Evolutionary conservation across 106 monocot genomes (phyloP).

Genomic region (Acanthochlamys bracteata): DNA sequence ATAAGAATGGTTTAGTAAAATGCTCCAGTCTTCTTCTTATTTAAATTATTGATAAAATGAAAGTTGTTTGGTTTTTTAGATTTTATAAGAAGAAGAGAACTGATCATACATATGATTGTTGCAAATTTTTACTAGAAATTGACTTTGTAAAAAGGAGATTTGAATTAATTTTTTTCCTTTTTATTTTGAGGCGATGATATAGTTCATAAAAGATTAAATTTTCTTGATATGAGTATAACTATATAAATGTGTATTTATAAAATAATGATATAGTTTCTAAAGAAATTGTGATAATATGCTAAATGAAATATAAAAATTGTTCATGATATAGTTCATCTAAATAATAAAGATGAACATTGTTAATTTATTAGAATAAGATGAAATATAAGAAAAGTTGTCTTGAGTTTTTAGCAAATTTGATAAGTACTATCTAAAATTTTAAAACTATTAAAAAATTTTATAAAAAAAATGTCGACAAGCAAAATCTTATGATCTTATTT

Average conservation of each 20-base stretch:
- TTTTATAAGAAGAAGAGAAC: neutral
- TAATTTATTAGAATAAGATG: no score
- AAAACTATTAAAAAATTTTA: no score
- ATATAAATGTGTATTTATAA: neutral
- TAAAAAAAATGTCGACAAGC: no score
- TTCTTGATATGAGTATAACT: neutral
- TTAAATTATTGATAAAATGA: neutral
- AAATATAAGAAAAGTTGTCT: no score
- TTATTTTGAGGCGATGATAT: neutral
- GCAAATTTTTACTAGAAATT: neutral
- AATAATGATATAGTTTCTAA: no score
- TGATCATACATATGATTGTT: neutral
- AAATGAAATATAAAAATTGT: no score
- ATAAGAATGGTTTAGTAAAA: neutral
- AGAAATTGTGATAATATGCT: no score
- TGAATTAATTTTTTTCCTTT: neutral
- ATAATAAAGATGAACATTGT: no score
- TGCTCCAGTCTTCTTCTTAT: neutral
- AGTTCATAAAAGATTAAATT: neutral
- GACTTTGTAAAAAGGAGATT: neutral
- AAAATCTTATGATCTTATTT: no score
- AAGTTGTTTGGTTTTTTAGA: neutral
- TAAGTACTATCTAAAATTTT: no score
- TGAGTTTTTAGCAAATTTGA: no score
- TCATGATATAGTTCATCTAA: no score